phyloP scores from a whole-genome alignment of 164 flowering plant species.

The Magnolia officinalis region DNA sequence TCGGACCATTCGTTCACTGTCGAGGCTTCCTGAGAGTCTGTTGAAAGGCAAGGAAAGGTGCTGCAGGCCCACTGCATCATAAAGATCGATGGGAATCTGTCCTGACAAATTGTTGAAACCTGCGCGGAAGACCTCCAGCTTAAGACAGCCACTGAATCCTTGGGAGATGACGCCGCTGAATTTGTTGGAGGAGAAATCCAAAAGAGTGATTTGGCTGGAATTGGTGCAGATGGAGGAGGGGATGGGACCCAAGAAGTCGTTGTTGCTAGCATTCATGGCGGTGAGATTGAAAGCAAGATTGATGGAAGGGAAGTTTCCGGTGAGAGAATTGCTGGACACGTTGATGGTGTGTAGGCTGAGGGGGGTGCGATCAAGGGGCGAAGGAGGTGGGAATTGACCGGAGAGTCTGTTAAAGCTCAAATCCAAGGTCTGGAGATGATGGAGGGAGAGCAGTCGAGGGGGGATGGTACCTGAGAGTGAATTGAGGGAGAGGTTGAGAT shows the following conservation, averaged over 20 bases:
- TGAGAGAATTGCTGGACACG: constrained; percentile 48
- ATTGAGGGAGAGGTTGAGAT: constrained; percentile 52
- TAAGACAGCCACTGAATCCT: constrained; percentile 41
- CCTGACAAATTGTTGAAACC: constrained; percentile 51
- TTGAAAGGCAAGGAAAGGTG: constrained; percentile 45
- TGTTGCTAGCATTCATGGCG: constrained; percentile 46
- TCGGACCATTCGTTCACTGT: constrained; percentile 16
- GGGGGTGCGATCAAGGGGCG: neutral
- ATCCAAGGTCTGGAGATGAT: constrained; percentile 37
- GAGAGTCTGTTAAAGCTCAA: constrained; percentile 45
- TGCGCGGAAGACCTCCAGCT: constrained; percentile 38
- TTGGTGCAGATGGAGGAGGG: constrained; percentile 37
- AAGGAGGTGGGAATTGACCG: constrained; percentile 29
- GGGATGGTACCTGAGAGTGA: constrained; percentile 39
- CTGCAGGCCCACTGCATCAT: constrained; percentile 20
- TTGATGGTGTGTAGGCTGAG: constrained; percentile 25
- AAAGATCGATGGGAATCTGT: constrained; percentile 38
- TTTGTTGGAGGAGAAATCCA: constrained; percentile 55
- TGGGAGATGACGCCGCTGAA: constrained; percentile 35
- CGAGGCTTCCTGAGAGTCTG: constrained; percentile 33
- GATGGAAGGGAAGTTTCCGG: constrained; percentile 33
- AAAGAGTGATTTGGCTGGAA: constrained; percentile 13
- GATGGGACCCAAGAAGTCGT: constrained; percentile 40
- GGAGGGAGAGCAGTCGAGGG: constrained; percentile 28
- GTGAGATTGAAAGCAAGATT: constrained; percentile 23